A percentile compares a stretch with the other conserved stretches of the same genome.
Conservation (phyloP, 768 basidiomycete species). For the Collybia mongolica region DNA sequence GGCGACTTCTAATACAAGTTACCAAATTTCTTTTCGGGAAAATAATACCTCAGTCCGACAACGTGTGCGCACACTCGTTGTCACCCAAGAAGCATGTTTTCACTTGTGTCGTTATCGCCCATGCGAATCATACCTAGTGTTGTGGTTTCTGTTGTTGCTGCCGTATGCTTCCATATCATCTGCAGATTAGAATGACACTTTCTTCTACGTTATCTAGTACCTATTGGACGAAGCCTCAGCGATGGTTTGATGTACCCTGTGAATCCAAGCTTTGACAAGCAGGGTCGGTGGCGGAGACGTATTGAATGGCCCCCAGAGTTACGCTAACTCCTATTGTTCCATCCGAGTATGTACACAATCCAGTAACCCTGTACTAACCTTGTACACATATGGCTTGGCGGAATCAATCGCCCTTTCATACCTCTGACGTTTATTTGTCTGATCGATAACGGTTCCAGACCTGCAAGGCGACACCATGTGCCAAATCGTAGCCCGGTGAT, state of each 20-base stretch:
- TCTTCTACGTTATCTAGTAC: slow-evolving; percentile 42
- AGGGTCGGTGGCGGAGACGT: slow-evolving; percentile 66
- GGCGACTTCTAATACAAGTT: no score
- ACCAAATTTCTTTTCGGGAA: no score
- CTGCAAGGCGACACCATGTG: not conserved
- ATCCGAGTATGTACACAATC: not conserved
- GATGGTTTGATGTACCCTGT: slow-evolving; percentile 65
- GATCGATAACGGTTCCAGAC: not conserved
- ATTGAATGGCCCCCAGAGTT: slow-evolving; percentile 70
- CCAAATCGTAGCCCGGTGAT: not conserved
- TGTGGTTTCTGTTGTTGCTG: no score
- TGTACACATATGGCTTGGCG: not conserved
- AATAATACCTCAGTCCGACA: no score
- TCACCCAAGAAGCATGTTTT: no score
- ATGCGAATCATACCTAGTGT: no score
- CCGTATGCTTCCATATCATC: no score
- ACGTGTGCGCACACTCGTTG: no score
- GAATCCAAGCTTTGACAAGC: slow-evolving; percentile 72
- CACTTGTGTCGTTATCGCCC: no score
- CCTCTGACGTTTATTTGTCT: not conserved
- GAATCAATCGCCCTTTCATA: not conserved
- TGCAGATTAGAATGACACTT: not conserved
- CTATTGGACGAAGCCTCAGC: slow-evolving; percentile 41
- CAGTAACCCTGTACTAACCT: not conserved
- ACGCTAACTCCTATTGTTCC: slow-evolving; percentile 34